Base-by-base conservation (phyloP, 2,329 filamentous ascomycete species). In the Arthrobotrys sphaeroides region DNA sequence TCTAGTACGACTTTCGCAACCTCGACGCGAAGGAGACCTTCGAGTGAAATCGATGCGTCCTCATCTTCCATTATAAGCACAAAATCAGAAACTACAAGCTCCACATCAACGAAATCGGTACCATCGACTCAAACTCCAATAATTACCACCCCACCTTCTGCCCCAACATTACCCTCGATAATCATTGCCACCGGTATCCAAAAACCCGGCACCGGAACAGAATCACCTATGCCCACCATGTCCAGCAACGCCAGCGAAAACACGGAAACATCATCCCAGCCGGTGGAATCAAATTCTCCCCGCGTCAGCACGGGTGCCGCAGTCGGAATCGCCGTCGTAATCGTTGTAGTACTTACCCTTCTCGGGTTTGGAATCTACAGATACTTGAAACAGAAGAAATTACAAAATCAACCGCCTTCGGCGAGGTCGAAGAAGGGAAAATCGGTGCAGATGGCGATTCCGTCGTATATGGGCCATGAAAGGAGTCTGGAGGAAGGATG, bases 1-100 rank as follows among this genome's bases (percentile, higher is more conserved):
- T 59, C 6, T 31, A 61, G 65, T 38, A 69, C 40, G 12, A 61
- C 65, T 24, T 49, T 51, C 13, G 38, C 65, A 53, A 69, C 26
- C 31, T 5, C 28, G 3, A 51, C 60, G 20, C 49, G 20, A 1
- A 49, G 36, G 12, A 40, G 36, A 18, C n/a, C 13, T 5, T 18
- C 16, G 18, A 20, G 7, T n/a, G 22, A 5, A n/a, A 22, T 51
- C 40, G 16, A 47, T 24, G 13, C 43, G 20, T 38, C 59, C 9
- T 26, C 51, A 3, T 59, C 64, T 2, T 20, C 20, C 28, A 0
- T 60, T 10, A 33, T 16, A n/a, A 42, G 22, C 13, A 38, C 18
- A 22, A 24, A 16, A 24, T 22, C 24, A 12, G 53, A 43, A 31
- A 16, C 3, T 43, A 22, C n/a, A 53, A 10, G 43, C 43, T 31